phyloP scores from a whole-genome alignment of 2,329 filamentous ascomycete genomes.

The Apiospora koreana region DNA sequence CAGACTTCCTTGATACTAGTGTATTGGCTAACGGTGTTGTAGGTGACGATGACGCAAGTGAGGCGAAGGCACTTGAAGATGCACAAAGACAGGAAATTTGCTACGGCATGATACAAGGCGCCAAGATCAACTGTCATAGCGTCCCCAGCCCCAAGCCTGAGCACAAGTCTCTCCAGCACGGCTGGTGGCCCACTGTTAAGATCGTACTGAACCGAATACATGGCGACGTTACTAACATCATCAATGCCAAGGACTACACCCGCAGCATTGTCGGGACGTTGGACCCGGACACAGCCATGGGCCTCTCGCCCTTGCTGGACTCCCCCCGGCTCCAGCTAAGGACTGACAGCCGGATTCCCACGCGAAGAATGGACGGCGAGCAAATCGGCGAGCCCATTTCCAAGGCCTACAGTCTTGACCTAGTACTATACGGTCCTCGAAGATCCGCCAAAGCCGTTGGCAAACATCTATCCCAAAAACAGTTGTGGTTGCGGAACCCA shows the following conservation, averaged over 20 bases:
- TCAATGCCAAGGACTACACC: constrained; percentile 74
- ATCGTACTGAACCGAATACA: constrained; percentile 64
- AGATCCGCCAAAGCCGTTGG: constrained; percentile 68
- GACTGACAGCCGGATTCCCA: constrained; percentile 70
- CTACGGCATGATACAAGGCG: constrained; percentile 73
- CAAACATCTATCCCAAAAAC: constrained; percentile 63
- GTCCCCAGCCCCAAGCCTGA: constrained; percentile 71
- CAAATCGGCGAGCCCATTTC: constrained; percentile 63
- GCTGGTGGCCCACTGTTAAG: constrained; percentile 74
- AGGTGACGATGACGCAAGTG: constrained; percentile 51
- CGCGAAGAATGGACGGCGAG: constrained; percentile 66
- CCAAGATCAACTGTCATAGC: constrained; percentile 64
- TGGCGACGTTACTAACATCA: constrained; percentile 57
- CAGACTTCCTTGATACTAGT: constrained; percentile 35
- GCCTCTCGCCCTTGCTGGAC: constrained; percentile 74
- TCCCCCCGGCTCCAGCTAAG: constrained; percentile 63
- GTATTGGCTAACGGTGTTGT: constrained; percentile 21
- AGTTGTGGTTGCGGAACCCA: constrained; percentile 68
- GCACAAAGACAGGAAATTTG: constrained; percentile 73
- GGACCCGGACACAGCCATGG: constrained; percentile 66
- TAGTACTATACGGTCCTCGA: constrained; percentile 79
- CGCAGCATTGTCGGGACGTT: constrained; percentile 74
- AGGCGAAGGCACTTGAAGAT: constrained; percentile 58
- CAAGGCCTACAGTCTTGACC: constrained; percentile 60
- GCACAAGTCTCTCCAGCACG: constrained; percentile 57